Evolutionary conservation across 768 basidiomycete genomes (phyloP).

Genomic region (Suillus subluteus): DNA sequence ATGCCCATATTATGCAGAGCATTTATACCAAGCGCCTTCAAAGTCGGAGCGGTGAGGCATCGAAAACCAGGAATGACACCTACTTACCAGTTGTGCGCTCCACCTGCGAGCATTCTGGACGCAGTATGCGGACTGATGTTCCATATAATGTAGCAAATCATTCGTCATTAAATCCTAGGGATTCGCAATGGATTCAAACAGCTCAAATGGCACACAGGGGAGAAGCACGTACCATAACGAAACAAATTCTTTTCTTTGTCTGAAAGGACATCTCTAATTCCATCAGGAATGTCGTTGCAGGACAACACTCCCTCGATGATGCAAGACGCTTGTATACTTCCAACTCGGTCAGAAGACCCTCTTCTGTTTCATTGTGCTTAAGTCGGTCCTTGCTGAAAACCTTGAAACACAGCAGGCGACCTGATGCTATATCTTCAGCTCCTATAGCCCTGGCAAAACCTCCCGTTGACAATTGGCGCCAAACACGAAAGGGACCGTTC

Average conservation of each 20-base stretch:
- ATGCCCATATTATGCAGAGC: constrained; percentile 61
- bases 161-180: constrained; percentile 44
- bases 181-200: not conserved
- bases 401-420: constrained; percentile 45
- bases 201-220: not conserved
- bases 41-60: constrained; percentile 9
- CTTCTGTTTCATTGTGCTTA: constrained; percentile 9
- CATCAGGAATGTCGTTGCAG: constrained; percentile 42
- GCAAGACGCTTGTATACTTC: constrained; percentile 39
- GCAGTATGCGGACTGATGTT: constrained; percentile 20
- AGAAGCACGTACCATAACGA: constrained; percentile 42
- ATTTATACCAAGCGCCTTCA: constrained; percentile 43
- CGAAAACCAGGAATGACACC: not conserved
- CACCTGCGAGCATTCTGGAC: constrained; percentile 22
- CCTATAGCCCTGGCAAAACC: constrained; percentile 26
- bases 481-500: constrained; percentile 30
- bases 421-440: constrained; percentile 28
- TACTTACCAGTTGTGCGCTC: constrained; percentile 43
- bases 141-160: constrained; percentile 39
- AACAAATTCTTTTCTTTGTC: constrained; percentile 32
- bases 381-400: constrained; percentile 30
- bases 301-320: constrained; percentile 18
- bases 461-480: constrained; percentile 22
- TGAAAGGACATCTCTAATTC: constrained; percentile 41
- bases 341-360: constrained; percentile 37